Evolutionary conservation across 2,329 filamentous ascomycete species (phyloP).

Genomic region (Diaporthe nobilis): DNA sequence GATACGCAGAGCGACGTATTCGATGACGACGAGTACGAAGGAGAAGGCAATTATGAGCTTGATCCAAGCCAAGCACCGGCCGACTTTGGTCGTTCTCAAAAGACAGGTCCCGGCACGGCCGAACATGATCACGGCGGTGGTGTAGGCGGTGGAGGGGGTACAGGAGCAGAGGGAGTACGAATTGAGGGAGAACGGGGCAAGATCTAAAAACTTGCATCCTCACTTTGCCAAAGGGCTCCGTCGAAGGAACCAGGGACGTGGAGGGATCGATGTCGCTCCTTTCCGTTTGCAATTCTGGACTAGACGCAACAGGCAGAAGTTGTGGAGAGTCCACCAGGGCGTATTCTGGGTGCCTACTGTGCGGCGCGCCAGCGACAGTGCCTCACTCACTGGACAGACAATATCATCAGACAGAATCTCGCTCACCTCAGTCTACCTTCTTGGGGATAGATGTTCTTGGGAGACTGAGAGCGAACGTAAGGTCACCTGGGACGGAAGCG

Average conservation of each 20-base stretch:
- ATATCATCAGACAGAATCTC: background rate
- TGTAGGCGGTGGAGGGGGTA: slow-evolving; percentile 16
- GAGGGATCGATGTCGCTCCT: background rate
- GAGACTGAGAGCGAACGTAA: background rate
- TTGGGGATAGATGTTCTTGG: background rate
- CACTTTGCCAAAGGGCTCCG: background rate
- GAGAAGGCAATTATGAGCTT: slow-evolving; percentile 37
- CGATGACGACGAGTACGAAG: slow-evolving; percentile 42
- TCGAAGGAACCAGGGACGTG: background rate
- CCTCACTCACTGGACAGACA: background rate
- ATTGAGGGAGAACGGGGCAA: slow-evolving; percentile 14
- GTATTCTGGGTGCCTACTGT: background rate
- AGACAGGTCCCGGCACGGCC: background rate
- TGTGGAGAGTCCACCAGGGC: background rate
- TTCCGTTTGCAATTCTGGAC: background rate
- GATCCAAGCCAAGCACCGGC: slow-evolving; percentile 35
- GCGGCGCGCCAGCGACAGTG: background rate
- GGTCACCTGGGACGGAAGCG: background rate
- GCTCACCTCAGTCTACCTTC: background rate
- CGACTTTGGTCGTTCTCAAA: slow-evolving; percentile 3
- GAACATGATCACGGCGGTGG: slow-evolving; percentile 31
- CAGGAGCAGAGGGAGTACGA: background rate
- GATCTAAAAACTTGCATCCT: background rate
- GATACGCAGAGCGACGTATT: slow-evolving; percentile 40
- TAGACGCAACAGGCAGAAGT: background rate